Evolutionary conservation across 192 early-diverging fungal species (phyloP), one percentile per base, ranked within the genome.

Genomic region (Gigaspora rosea): DNA sequence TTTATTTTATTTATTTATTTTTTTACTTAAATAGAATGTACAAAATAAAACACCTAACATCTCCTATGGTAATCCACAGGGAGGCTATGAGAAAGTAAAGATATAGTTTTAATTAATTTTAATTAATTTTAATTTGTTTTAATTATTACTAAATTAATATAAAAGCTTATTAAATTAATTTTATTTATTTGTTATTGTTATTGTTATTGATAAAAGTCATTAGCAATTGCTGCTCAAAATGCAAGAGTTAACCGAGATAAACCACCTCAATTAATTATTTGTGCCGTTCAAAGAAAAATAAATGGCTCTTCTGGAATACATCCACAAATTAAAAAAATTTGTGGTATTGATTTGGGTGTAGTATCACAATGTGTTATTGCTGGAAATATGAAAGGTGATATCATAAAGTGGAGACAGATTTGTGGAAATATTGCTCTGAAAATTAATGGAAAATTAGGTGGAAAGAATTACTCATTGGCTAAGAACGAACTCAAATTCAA

Each of bases 381-480:
- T 86, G 88, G 63, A 79, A 54, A 78, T 59, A 75, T 78, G 48
- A 85, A 63, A 33, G 9, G 11, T 48, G 49, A 12, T 36, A 69
- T 9, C 67, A 13, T n/a, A 16, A 59, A 47, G 62, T 46, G 80
- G 79, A 35, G 88, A 56, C 94, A 96, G 85, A 96, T 95, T 82
- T 95, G 92, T 73, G 93, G 93, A 12, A 96, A 95, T 77, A 87
- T 97, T 56, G 91, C 90, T 56, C 85, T 97, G 47, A 97, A 97
- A 85, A 90, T 97, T 78, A 97, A 97, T 78, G 85, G 89, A 1
- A 84, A 84, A 86, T 85, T 99, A 5, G 94, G 95, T 68, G 96
- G 95, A 50, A 90, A 88, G 79, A 97, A 67, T 82, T 96, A 46
- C 76, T 58, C 0, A 75, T 80, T n/a, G 56, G 76, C 94, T 9